Base-by-base conservation (phyloP, 1,284 basidiomycete species). In the Cryptococcus sp. region DNA sequence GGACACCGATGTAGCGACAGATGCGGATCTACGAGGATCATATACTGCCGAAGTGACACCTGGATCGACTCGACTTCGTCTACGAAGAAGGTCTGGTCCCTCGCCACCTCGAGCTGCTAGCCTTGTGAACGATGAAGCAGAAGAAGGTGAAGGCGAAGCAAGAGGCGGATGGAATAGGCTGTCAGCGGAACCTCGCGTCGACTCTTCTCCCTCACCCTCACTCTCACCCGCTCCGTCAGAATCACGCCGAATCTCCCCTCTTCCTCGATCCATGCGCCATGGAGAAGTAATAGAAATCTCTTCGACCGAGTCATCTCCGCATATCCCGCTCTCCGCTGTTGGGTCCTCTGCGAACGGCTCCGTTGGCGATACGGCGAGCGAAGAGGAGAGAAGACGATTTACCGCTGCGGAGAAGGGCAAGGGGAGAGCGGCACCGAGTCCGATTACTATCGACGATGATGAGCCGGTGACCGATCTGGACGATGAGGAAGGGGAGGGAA, bases 371-470 rank as follows among this genome's bases (percentile, higher is more conserved):
- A 6, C 10, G 14, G 10, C 23, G 4, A 23, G 25, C 11, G 14
- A 21, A 14, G 24, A 12, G 5, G 39, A 23, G 5, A 26, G 41
- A 14, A 18, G 41, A 21, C 5, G 26, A 16, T 43, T 10, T 18
- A 43, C 41, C 4, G 41, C 41, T 0, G 45, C 54, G 19, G 55
- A 58, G 36, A 62, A 59, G 49, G 60, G 60, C 24, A 65, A 65
- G 52, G 63, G 63, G 25, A 34, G 56, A 36, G 63, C 60, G 11
- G 31, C 46, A 1, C 36, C n/a, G 5, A 24, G 16, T 10, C 22
- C 46, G 4, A 46, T 52, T n/a, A 48, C 42, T 2, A 28, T 45
- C 5, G 45, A 32, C 5, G 55, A 54, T 32, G 42, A 50, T 19
- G 43, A 49, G 14, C 48, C 45, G 32, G 31, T 50, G 14, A 41